phyloP scores from a whole-genome alignment of 768 basidiomycete genomes.

The Scleroderma citrinum region DNA sequence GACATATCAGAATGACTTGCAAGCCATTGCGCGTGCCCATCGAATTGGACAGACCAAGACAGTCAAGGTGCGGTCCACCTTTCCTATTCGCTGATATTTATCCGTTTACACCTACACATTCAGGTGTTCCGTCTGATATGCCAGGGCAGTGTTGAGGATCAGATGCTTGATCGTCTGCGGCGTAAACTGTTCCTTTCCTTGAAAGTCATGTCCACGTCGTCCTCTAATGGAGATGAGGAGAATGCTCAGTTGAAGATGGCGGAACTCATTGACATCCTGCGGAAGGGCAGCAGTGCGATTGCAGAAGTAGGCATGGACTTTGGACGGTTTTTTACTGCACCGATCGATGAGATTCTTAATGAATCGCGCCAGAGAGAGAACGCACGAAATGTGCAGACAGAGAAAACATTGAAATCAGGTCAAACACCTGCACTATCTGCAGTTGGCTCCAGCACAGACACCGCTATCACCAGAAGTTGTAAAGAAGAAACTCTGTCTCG shows the following conservation, averaged over 20 bases:
- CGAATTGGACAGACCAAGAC: slow-evolving; percentile 71
- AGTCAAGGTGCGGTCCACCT: slow-evolving; percentile 45
- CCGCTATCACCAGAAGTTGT: slow-evolving; percentile 10
- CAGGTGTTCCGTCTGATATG: slow-evolving; percentile 68
- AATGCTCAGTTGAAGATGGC: slow-evolving; percentile 29
- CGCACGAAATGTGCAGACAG: slow-evolving; percentile 40
- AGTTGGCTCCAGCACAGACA: not conserved
- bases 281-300: slow-evolving; percentile 53
- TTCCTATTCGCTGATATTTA: not conserved
- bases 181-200: slow-evolving; percentile 63
- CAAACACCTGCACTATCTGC: slow-evolving; percentile 3
- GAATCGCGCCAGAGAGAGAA: slow-evolving; percentile 40
- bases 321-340: slow-evolving; percentile 38
- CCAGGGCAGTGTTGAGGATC: slow-evolving; percentile 67
- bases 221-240: slow-evolving; percentile 20
- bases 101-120: not conserved
- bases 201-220: slow-evolving; percentile 49
- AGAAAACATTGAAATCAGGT: slow-evolving; percentile 29
- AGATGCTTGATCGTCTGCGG: slow-evolving; percentile 66
- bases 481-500: slow-evolving; percentile 26
- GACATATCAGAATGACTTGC: slow-evolving; percentile 58
- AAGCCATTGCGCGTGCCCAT: slow-evolving; percentile 82
- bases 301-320: slow-evolving; percentile 37
- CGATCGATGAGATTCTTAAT: slow-evolving; percentile 39
- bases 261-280: slow-evolving; percentile 52